These are phyloP conservation scores for Mortierella sp. DNA, from an alignment of 371 early-diverging fungal species.

Conservation along the genomic window DNA sequence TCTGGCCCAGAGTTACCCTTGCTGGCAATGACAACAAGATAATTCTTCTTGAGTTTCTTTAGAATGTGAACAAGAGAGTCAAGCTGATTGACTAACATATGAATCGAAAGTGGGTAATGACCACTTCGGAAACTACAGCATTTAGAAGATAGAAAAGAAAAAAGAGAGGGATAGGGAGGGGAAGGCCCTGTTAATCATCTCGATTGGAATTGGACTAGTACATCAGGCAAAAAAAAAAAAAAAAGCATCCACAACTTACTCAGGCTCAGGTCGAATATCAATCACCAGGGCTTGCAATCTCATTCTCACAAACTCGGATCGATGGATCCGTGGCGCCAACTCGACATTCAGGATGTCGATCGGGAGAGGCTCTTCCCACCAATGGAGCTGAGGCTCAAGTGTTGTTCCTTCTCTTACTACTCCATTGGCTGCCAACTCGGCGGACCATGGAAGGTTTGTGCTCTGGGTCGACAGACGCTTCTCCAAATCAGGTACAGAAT, in stretches of 20 bases:
- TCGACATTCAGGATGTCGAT: slow-evolving; percentile 66
- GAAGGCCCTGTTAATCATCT: background rate
- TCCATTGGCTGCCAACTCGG: background rate
- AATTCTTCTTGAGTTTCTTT: slow-evolving; percentile 66
- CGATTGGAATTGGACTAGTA: too few relatives aligned
- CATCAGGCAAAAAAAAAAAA: too few relatives aligned
- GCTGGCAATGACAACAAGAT: slow-evolving; percentile 65
- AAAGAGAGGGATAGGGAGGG: background rate
- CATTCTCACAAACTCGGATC: slow-evolving; percentile 61
- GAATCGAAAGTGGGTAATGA: slow-evolving; percentile 69
- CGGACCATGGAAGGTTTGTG: background rate
- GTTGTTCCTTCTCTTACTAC: background rate
- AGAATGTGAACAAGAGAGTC: slow-evolving; percentile 59
- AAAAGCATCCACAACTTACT: slow-evolving; percentile 54
- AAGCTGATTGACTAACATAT: slow-evolving; percentile 60
- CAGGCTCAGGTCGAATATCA: slow-evolving; percentile 69
- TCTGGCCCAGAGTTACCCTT: slow-evolving; percentile 61
- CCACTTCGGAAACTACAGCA: slow-evolving; percentile 65
- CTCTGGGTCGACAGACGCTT: slow-evolving; percentile 19
- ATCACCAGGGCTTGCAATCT: slow-evolving; percentile 64
- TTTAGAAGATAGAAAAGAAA: background rate
- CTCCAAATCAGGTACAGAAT: slow-evolving; percentile 25
- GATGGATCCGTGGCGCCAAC: slow-evolving; percentile 66
- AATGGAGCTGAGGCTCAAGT: slow-evolving; percentile 32
- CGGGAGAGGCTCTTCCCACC: slow-evolving; percentile 69